Conservation (phyloP, 2,329 filamentous ascomycete genomes). For the Sporothrix dimorphospora region DNA sequence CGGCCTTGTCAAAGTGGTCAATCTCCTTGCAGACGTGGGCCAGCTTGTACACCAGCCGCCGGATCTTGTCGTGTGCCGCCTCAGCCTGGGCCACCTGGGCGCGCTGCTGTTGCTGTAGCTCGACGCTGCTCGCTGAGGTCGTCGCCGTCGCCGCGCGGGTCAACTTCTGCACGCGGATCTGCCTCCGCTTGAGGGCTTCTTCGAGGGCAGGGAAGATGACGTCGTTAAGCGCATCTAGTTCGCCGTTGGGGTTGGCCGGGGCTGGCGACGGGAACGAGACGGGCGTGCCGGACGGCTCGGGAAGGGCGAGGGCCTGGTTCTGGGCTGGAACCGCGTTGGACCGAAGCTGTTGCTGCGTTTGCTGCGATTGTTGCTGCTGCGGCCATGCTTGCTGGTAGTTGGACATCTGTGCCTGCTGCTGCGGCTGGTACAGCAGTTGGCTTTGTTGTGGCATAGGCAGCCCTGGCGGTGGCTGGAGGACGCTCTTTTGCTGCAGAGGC, state of each 20-base stretch:
- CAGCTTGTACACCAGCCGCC: conserved; percentile 79
- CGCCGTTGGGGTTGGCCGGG: conserved; percentile 62
- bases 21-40: conserved; percentile 86
- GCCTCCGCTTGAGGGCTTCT: conserved; percentile 82
- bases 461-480: conserved; percentile 25
- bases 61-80: conserved; percentile 78
- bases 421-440: background rate
- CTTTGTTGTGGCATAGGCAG: background rate
- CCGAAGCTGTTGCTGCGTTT: background rate
- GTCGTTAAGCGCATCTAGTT: conserved; percentile 84
- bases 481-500: conserved; percentile 29
- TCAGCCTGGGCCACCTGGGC: conserved; percentile 66
- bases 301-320: background rate
- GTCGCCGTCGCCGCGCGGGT: conserved; percentile 39
- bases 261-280: conserved; percentile 61
- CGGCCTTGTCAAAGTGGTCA: conserved; percentile 81
- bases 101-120: conserved; percentile 46
- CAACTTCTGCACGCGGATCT: conserved; percentile 60
- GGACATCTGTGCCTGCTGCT: background rate
- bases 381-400: conserved; percentile 26
- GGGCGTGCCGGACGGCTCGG: conserved; percentile 26
- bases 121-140: background rate
- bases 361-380: conserved; percentile 3
- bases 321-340: background rate
- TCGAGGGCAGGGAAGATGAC: conserved; percentile 93